phyloP scores from a whole-genome alignment of 192 early-diverging fungal species.

The Physocladia obscura region DNA sequence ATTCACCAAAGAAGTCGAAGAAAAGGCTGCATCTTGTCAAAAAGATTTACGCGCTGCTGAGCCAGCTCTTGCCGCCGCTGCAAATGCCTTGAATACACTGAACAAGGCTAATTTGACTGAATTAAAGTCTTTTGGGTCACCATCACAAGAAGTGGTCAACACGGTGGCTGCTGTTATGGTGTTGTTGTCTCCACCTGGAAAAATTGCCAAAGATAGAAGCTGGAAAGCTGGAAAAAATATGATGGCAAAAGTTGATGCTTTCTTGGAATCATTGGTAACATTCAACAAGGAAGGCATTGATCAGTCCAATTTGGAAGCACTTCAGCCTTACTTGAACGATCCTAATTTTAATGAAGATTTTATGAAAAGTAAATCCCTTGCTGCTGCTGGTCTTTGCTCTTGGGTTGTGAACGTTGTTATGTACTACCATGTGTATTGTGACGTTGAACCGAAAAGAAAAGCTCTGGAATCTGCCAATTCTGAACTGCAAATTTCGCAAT shows the following conservation, averaged over 20 bases:
- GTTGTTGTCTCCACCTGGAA: slow-evolving; percentile 58
- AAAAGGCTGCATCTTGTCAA: slow-evolving; percentile 59
- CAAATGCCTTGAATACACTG: slow-evolving; percentile 58
- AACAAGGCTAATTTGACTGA: slow-evolving; percentile 72
- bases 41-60: slow-evolving; percentile 62
- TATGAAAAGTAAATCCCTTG: slow-evolving; percentile 64
- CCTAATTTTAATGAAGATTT: slow-evolving; percentile 69
- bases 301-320: slow-evolving; percentile 57
- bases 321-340: slow-evolving; percentile 59
- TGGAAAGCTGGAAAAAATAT: slow-evolving; percentile 70
- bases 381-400: slow-evolving; percentile 63
- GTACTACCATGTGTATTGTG: slow-evolving; percentile 64
- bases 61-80: slow-evolving; percentile 60
- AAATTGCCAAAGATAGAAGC: slow-evolving; percentile 64
- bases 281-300: slow-evolving; percentile 70
- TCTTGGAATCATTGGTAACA: slow-evolving; percentile 58
- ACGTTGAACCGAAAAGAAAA: slow-evolving; percentile 65
- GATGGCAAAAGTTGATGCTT: slow-evolving; percentile 71
- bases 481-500: slow-evolving; percentile 56
- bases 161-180: slow-evolving; percentile 64
- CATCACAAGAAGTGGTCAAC: slow-evolving; percentile 62
- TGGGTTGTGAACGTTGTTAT: slow-evolving; percentile 66
- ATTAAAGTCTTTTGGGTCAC: slow-evolving; percentile 68
- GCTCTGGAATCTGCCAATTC: slow-evolving; percentile 57
- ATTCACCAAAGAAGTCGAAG: slow-evolving; percentile 61